Conservation (phyloP, 2,329 filamentous ascomycete species). For the Corynespora cassiicola region DNA sequence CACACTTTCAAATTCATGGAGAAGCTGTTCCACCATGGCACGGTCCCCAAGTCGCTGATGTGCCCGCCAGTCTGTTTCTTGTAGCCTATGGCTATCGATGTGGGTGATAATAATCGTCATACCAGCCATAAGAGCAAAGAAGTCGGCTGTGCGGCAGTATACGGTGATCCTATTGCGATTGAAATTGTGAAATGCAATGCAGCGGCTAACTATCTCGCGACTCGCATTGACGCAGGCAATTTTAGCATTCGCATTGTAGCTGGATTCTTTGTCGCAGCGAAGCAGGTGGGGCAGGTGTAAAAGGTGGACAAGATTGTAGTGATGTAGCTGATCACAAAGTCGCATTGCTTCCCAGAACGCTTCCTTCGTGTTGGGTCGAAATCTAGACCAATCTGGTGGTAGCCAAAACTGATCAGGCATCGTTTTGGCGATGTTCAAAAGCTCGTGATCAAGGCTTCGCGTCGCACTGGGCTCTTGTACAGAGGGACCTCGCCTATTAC, state of each 20-base stretch:
- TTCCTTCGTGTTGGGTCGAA: slow-evolving; percentile 8
- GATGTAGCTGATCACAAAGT: slow-evolving; percentile 17
- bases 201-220: slow-evolving; percentile 20
- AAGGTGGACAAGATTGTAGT: slow-evolving; percentile 22
- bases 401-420: slow-evolving; percentile 19
- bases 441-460: slow-evolving; percentile 20
- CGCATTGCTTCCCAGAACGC: slow-evolving; percentile 14
- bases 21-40: slow-evolving; percentile 20
- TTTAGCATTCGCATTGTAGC: slow-evolving; percentile 9
- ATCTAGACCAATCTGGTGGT: slow-evolving; percentile 3
- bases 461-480: slow-evolving; percentile 31
- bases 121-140: slow-evolving; percentile 24
- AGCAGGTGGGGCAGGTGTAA: slow-evolving; percentile 26
- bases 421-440: slow-evolving; percentile 12
- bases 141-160: slow-evolving; percentile 22
- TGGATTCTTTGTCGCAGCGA: slow-evolving; percentile 6
- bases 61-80: slow-evolving; percentile 9
- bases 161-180: slow-evolving; percentile 6
- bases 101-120: slow-evolving; percentile 25
- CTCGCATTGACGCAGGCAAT: slow-evolving; percentile 19
- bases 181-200: slow-evolving; percentile 16
- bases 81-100: slow-evolving; percentile 13
- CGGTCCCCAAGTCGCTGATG: slow-evolving; percentile 23
- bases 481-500: slow-evolving; percentile 37
- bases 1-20: slow-evolving; percentile 14